Evolutionary conservation across 352 stramenopile species (phyloP), one percentile per base, ranked within the genome.

Genomic region (Peronospora tabacina): DNA sequence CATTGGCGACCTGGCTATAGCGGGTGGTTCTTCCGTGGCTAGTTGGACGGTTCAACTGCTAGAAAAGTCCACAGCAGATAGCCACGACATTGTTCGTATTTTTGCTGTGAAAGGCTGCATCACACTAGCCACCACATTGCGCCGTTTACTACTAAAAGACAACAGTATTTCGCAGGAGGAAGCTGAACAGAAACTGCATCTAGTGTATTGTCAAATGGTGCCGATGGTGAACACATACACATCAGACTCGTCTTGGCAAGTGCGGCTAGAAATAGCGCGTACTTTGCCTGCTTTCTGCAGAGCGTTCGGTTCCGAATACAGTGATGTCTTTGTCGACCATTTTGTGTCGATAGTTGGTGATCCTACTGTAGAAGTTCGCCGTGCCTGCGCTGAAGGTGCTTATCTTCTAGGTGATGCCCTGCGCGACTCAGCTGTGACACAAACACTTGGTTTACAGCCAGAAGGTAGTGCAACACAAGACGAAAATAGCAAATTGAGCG

Each of bases 181-280:
- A 22, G 41, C 47, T 30, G 68, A 81, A 7, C 65, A 81, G 44
- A 30, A 66, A 30, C 52, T 88, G 20, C 79, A 72, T n/a, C 51
- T 94, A 44, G 49, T 92, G 8, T 79, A 82, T 37, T 77, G 69
- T 56, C 77, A 90, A 38, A 87, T 94, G 72, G 67, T 94, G 43
- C 81, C 83, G 4, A 80, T 92, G 72, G 75, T 94, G 37, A 94
- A 92, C 62, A 88, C 78, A 24, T 91, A 90, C 64, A 85, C 77
- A 17, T 88, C 75, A 10, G 81, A 94, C 38, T 83, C 78, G 7
- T 90, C 81, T 13, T 94, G 83, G 83, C 83, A 94, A 69, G 81
- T 94, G 29, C 81, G 83, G 19, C 56, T 92, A 9, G 77, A 94
- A 49, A 82, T 41, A 15, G 77, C 81, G 10, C 67, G 70, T 15